A percentile compares a stretch with the other conserved stretches of the same genome.
phyloP scores from a whole-genome alignment of 768 basidiomycete species.

The Trametes cingulata region DNA sequence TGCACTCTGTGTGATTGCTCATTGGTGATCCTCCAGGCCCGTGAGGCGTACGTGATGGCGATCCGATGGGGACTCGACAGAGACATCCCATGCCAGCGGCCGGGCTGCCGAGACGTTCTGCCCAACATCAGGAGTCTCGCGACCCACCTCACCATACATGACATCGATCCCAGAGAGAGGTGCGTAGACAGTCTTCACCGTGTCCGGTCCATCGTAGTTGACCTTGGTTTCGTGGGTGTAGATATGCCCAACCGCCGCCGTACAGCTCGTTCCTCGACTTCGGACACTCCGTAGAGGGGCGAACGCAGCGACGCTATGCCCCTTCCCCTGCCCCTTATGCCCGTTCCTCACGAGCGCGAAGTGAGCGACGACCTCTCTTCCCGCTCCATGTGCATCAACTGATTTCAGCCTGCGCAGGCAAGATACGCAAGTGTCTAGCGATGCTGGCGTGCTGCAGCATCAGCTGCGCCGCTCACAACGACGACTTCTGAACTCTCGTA shows the following conservation, averaged over 20 bases:
- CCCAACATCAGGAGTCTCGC: conserved; percentile 20
- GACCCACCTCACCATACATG: conserved; percentile 24
- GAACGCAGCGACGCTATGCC: conserved; percentile 1
- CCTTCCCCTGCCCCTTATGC: conserved; percentile 15
- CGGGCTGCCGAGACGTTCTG: conserved; percentile 21
- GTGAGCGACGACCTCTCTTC: background rate
- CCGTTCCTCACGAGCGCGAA: background rate
- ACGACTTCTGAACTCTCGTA: conserved; percentile 1
- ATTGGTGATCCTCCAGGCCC: background rate
- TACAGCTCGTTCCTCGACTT: conserved; percentile 17
- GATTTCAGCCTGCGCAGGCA: conserved; percentile 4
- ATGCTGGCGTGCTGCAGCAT: conserved; percentile 6
- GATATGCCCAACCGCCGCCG: background rate
- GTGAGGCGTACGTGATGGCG: conserved; percentile 19
- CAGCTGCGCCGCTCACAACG: background rate
- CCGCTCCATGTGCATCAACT: background rate
- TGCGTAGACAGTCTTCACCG: background rate
- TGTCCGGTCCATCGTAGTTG: too few species aligned
- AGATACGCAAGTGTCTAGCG: conserved; percentile 11
- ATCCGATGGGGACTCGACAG: conserved; percentile 7
- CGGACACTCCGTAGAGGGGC: conserved; percentile 9
- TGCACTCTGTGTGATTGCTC: background rate
- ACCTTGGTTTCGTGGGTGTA: background rate
- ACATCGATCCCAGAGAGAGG: conserved; percentile 15
- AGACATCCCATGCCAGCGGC: conserved; percentile 21